Evolutionary conservation across 2,329 filamentous ascomycete species (phyloP), one percentile per base, ranked within the genome.

Genomic region (Sporothrix pallida): DNA sequence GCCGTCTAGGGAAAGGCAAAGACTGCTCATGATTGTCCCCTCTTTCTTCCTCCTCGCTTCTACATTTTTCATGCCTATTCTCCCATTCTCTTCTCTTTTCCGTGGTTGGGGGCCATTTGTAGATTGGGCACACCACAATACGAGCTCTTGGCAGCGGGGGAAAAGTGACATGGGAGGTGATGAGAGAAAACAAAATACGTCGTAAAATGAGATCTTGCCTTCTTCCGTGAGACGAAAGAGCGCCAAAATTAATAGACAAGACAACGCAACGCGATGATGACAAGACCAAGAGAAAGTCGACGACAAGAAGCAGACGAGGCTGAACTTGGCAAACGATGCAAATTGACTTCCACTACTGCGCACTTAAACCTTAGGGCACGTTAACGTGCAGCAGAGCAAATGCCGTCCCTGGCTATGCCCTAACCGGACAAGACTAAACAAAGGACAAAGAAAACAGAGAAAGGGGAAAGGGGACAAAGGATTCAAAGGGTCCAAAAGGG

Each of bases 391-490:
- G 13, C 13, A 60, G n/a, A 23, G 56, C 56, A 60, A 42, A 13
- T 9, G 17, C 56, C 56, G 26, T 15, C 58, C 58, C 31, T 20
- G 60, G 60, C 60, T 44, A 44, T 44, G 60, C 60, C 60, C 31
- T n/a, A 63, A 63, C 60, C 31, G 60, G 60, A 63, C 60, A 63
- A 63, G 60, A 20, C 31, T n/a, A 8, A 23, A 62, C 58, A 44
- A 63, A 44, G 60, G 52, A 54, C 9, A 20, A 44, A 62, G n/a
- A 31, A 17, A 17, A n/a, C 17, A 20, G n/a, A n/a, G 17, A 15
- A 60, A 26, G 9, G 52, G 20, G 52, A 46, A 44, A 5, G 37
- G 37, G 52, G 10, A 54, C 9, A 9, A 6, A n/a, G n/a, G 15
- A 8, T 50, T 23, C 15, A 26, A 10, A 60, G 4, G 12, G 58